These are phyloP conservation scores for Penicillium steckii DNA, from an alignment of 495 filamentous ascomycete genomes.

Conservation along the genomic window DNA sequence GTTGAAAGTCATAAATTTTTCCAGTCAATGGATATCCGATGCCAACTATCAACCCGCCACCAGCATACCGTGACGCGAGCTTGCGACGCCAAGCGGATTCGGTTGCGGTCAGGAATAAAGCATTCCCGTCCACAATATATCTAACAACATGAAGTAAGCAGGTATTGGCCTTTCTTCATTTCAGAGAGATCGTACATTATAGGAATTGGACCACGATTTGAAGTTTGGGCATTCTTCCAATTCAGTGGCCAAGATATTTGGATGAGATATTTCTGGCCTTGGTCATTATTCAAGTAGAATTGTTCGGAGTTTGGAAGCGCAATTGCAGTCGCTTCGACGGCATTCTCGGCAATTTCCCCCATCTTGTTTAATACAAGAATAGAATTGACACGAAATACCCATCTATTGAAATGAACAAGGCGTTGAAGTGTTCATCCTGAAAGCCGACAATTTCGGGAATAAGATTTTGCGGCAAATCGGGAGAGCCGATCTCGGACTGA, in stretches of 20 bases:
- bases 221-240: conserved; percentile 5
- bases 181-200: conserved; percentile 15
- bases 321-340: conserved; percentile 5
- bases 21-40: conserved; percentile 26
- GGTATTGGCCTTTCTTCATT: neutral
- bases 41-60: conserved; percentile 23
- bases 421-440: too few relatives aligned
- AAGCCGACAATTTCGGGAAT: neutral
- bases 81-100: conserved; percentile 23
- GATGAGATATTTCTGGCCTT: conserved; percentile 20
- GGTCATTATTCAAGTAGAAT: conserved; percentile 19
- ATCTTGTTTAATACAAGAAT: neutral
- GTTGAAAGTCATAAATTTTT: conserved; percentile 16
- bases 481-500: neutral
- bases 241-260: conserved; percentile 30
- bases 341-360: neutral
- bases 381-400: too few relatives aligned
- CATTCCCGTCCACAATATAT: conserved; percentile 30
- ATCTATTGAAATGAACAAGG: too few relatives aligned
- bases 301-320: conserved; percentile 26
- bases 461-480: neutral
- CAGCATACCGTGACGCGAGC: conserved; percentile 14
- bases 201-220: conserved; percentile 10
- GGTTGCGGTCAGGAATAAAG: conserved; percentile 28
- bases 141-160: conserved; percentile 3